Conservation (phyloP, 306 rosid genomes). For the cucumber (Cucumis sativus) region DNA sequence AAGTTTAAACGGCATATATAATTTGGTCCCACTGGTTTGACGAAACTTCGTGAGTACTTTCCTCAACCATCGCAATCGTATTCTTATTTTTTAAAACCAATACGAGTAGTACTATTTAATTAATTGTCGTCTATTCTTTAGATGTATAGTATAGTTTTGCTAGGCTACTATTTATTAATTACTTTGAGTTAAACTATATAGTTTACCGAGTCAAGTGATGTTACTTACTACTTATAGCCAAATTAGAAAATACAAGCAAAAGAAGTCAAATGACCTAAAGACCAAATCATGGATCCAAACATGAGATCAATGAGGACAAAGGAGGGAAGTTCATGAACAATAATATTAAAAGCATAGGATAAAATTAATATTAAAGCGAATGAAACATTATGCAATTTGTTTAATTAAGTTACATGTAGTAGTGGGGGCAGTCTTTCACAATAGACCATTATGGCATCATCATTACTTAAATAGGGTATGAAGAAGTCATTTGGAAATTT, state of each 20-base stretch:
- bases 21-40: no score
- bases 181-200: not conserved
- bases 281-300: not conserved
- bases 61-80: not conserved
- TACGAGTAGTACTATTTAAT: not conserved
- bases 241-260: not conserved
- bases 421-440: not conserved
- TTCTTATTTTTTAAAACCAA: not conserved
- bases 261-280: not conserved
- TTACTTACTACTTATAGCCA: not conserved
- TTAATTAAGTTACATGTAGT: not conserved
- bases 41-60: not conserved
- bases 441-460: not conserved
- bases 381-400: not conserved
- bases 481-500: not conserved
- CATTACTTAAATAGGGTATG: not conserved
- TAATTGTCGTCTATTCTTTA: not conserved
- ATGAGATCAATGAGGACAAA: not conserved
- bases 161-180: not conserved
- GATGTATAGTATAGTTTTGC: not conserved
- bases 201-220: not conserved
- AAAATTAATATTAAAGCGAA: not conserved
- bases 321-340: not conserved
- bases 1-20: no score
- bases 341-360: not conserved